A percentile compares a stretch with the other conserved stretches of the same genome.
Evolutionary conservation across 306 rosid species (phyloP).

Genomic region (Alnus rubra): DNA sequence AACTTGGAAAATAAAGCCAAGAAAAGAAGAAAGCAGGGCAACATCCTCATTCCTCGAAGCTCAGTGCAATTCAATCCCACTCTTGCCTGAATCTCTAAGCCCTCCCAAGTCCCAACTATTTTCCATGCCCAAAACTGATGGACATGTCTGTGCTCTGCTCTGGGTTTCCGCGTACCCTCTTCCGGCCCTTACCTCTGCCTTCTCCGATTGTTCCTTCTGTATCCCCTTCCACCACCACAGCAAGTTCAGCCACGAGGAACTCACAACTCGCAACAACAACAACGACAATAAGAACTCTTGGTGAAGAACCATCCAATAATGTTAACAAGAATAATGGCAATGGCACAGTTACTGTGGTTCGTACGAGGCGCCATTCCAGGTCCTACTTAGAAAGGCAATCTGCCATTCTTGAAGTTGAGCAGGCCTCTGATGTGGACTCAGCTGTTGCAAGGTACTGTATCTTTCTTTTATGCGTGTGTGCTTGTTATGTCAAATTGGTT

Average conservation of each 20-base stretch:
- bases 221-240: constrained; percentile 12
- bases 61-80: neutral
- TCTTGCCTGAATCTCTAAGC: neutral
- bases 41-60: neutral
- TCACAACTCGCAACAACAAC: constrained; percentile 10
- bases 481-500: neutral
- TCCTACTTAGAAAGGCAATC: constrained; percentile 45
- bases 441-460: constrained; percentile 60
- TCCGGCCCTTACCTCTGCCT: constrained; percentile 28
- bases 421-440: constrained; percentile 46
- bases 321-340: neutral
- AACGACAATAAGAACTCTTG: neutral
- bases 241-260: constrained; percentile 1
- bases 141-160: constrained; percentile 44
- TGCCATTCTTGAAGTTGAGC: constrained; percentile 57
- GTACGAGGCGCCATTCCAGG: constrained; percentile 38
- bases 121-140: constrained; percentile 13
- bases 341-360: constrained; percentile 13
- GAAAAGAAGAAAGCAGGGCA: too few relatives aligned
- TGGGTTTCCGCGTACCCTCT: constrained; percentile 18
- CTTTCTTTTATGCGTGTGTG: neutral
- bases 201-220: constrained; percentile 17
- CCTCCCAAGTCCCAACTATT: neutral
- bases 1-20: too few relatives aligned
- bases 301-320: constrained; percentile 10